Conservation (phyloP, 805 yeast species). For the Sungouiozyma intestinalis region DNA sequence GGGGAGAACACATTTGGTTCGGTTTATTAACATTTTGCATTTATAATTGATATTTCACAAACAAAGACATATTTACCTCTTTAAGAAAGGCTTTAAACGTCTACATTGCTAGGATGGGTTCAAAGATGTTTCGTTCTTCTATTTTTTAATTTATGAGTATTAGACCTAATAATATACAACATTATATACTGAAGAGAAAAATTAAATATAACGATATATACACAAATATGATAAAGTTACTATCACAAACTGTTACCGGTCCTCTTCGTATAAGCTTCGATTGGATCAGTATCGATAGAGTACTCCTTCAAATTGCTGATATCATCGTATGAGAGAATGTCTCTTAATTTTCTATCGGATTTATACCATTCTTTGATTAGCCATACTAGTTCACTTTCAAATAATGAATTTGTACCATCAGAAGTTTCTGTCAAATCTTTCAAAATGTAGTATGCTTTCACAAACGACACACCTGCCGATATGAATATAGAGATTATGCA, state of each 20-base stretch:
- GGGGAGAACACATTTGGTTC: constrained; percentile 95
- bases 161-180: not conserved
- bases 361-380: constrained; percentile 59
- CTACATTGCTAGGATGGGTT: not conserved
- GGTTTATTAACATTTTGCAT: not conserved
- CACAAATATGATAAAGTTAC: not conserved
- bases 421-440: constrained; percentile 54
- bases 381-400: constrained; percentile 50
- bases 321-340: constrained; percentile 38
- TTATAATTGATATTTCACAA: not conserved
- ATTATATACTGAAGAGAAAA: not conserved
- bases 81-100: not conserved
- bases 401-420: constrained; percentile 39
- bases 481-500: constrained; percentile 51
- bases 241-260: constrained; percentile 28
- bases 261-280: constrained; percentile 35
- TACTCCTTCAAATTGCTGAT: constrained; percentile 38
- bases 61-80: not conserved
- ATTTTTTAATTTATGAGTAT: not conserved
- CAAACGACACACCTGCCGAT: constrained; percentile 53
- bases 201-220: too few relatives aligned
- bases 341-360: constrained; percentile 53
- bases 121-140: not conserved
- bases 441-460: constrained; percentile 53
- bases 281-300: constrained; percentile 46